Evolutionary conservation across 1,139 yeast genomes (phyloP), one percentile per base, ranked within the genome.

Genomic region (Taphrina betulina): DNA sequence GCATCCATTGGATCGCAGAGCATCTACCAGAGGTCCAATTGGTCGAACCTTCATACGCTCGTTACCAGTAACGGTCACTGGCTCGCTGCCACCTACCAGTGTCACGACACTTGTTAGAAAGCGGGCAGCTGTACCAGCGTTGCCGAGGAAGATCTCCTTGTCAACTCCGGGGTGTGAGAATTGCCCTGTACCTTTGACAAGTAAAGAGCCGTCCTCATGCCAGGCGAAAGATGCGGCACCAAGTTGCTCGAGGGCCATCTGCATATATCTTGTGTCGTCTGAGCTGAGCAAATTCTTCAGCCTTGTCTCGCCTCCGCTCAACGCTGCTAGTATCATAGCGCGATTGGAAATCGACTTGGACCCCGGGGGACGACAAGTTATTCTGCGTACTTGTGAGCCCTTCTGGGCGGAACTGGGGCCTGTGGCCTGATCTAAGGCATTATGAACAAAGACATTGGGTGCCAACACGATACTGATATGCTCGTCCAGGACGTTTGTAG

Each of bases 1-100:
- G 3, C 90, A 80, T 36, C 98, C 97, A 65, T 90, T 92, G 5
- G 78, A 71, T 58, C 83, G 77, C 62, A 92, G 76, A 2, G 99
- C 95, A 63, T 89, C 95, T 12, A 92, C 97, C 58, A 92, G 77
- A 3, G 98, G 96, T 26, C 96, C 97, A 65, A 88, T 88, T 28
- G 99, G 99, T 66, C 99, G 80, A 69, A 90, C 95, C 71, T 92
- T 95, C 98, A 92, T 92, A 71, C 99, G 81, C 41, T 88, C 83
- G 68, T 92, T 92, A 65, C 99, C 99, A 3, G 97, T 92, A 62
- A 94, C 76, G 10, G 81, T 72, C 37, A 89, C 82, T 58, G 74
- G 69, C 42, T 74, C 71, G 3, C 71, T 67, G 7, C 68, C 67
- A n/a, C 73, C 69, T 4, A 87, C 95, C 58, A 92, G 75, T 19